Evolutionary conservation across 1,284 basidiomycete genomes (phyloP).

Genomic region (Porogramme epimiltina): DNA sequence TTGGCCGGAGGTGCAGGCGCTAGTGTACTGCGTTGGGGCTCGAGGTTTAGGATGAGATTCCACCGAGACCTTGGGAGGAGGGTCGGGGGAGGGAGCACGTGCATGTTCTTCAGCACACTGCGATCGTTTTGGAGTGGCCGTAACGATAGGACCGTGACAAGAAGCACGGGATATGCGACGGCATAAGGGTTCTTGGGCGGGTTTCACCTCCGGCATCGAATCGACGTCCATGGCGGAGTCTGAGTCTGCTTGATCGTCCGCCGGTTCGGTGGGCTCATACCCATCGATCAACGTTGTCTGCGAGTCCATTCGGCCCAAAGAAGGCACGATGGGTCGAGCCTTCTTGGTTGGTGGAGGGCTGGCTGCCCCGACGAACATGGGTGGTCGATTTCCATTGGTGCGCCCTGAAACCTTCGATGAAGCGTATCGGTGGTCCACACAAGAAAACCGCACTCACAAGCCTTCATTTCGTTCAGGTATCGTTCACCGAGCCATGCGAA

Average conservation of each 20-base stretch:
- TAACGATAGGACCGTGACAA: too few species aligned
- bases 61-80: too few species aligned
- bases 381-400: conserved; percentile 19
- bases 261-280: too few species aligned
- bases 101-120: too few species aligned
- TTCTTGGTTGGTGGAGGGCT: background rate
- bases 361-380: conserved; percentile 19
- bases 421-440: background rate
- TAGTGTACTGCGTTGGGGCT: conserved; percentile 3
- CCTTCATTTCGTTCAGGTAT: conserved; percentile 26
- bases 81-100: too few species aligned
- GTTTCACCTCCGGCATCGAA: background rate
- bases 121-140: too few species aligned
- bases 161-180: too few species aligned
- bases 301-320: background rate
- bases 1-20: background rate
- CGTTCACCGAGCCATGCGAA: conserved; percentile 26
- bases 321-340: conserved; percentile 1
- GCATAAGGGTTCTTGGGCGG: background rate
- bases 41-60: conserved; percentile 12
- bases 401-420: conserved; percentile 5
- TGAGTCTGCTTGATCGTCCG: background rate
- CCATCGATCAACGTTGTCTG: conserved; percentile 10
- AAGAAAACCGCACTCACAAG: conserved; percentile 14
- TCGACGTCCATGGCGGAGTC: conserved; percentile 1